phyloP scores from a whole-genome alignment of 306 rosid species.

The Pueraria montana region DNA sequence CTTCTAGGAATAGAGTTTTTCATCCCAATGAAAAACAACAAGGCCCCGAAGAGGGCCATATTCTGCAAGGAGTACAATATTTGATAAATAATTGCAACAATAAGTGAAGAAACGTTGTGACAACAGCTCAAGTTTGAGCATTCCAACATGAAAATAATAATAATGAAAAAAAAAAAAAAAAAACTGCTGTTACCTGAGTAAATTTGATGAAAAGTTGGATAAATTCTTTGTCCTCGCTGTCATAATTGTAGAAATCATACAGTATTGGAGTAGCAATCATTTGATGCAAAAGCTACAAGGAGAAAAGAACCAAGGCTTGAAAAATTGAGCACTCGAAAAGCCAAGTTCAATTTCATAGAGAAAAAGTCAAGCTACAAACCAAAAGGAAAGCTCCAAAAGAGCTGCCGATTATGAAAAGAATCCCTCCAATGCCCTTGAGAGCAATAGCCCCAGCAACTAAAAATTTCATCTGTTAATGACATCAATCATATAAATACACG shows the following conservation, averaged over 20 bases:
- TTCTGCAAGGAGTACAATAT: constrained; percentile 58
- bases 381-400: constrained; percentile 64
- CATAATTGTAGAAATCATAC: constrained; percentile 68
- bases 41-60: constrained; percentile 72
- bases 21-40: constrained; percentile 78
- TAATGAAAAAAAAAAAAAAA: too few relatives aligned
- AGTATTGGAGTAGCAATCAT: constrained; percentile 60
- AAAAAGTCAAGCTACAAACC: constrained; percentile 55
- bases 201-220: constrained; percentile 63
- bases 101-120: constrained; percentile 3
- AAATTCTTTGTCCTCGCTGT: constrained; percentile 56
- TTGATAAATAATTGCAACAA: constrained; percentile 32
- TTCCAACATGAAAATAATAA: neutral
- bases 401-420: constrained; percentile 65
- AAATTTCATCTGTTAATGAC: constrained; percentile 52
- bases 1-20: constrained; percentile 66
- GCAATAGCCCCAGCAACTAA: constrained; percentile 58
- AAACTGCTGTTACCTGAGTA: constrained; percentile 55
- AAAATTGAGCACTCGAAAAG: constrained; percentile 31
- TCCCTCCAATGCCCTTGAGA: constrained; percentile 67
- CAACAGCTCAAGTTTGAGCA: constrained; percentile 18
- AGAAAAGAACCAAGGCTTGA: constrained; percentile 19
- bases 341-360: neutral
- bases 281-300: constrained; percentile 65
- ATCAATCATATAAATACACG: constrained; percentile 39